Evolutionary conservation across 768 basidiomycete species (phyloP).

Genomic region (Psilocybe tampanensis): DNA sequence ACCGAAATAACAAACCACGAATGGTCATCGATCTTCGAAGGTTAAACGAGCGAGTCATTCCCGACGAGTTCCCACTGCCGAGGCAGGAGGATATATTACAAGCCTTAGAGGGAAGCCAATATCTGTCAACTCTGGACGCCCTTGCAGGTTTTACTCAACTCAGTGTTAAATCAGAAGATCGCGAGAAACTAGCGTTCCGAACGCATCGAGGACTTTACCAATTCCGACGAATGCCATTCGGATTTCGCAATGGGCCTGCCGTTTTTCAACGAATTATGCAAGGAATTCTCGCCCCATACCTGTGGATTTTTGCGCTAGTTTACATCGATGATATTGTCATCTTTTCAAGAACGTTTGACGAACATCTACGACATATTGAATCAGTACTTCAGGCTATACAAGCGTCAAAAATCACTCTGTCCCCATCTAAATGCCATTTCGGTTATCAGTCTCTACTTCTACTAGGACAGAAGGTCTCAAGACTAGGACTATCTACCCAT

Average conservation of each 20-base stretch:
- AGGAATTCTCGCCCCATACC: constrained; percentile 29
- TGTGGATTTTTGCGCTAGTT: constrained; percentile 41
- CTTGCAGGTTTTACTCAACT: constrained; percentile 41
- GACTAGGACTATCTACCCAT: constrained; percentile 36
- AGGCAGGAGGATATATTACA: constrained; percentile 28
- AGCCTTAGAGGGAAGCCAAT: constrained; percentile 30
- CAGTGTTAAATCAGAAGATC: background rate
- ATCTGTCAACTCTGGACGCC: constrained; percentile 29
- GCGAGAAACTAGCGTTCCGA: constrained; percentile 26
- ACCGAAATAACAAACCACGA: constrained; percentile 37
- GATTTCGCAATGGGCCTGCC: constrained; percentile 35
- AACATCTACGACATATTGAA: constrained; percentile 34
- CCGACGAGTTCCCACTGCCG: constrained; percentile 28
- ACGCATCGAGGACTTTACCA: constrained; percentile 40
- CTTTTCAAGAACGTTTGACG: constrained; percentile 26
- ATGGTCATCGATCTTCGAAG: constrained; percentile 34
- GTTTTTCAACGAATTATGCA: constrained; percentile 47
- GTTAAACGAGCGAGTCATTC: constrained; percentile 20
- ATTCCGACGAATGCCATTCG: constrained; percentile 43
- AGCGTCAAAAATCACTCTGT: constrained; percentile 29
- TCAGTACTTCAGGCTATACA: constrained; percentile 27
- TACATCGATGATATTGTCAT: constrained; percentile 47
- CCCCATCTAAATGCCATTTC: constrained; percentile 34
- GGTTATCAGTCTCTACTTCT: constrained; percentile 29
- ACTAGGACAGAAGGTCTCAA: constrained; percentile 18